Percentiles rank a stretch among this genome's conserved stretches.
Evolutionary conservation across 2,329 filamentous ascomycete genomes (phyloP).

Genomic region (Fusarium neocosmosporiellum): DNA sequence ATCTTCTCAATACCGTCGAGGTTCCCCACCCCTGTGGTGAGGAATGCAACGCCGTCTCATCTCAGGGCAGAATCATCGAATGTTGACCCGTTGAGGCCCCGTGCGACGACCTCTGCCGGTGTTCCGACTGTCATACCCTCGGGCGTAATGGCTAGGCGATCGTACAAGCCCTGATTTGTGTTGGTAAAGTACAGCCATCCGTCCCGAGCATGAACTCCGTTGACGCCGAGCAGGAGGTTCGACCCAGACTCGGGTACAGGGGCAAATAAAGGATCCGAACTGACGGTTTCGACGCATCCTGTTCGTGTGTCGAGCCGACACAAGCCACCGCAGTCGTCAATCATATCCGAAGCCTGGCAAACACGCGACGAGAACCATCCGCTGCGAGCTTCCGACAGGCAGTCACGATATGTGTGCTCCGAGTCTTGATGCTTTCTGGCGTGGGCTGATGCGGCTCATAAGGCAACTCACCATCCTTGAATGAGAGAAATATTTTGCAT

Average conservation of each 20-base stretch:
- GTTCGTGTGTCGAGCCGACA: background rate
- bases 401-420: no score
- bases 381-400: no score
- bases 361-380: no score
- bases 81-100: background rate
- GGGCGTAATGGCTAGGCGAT: background rate
- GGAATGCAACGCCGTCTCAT: background rate
- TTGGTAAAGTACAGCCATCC: slow-evolving; percentile 7
- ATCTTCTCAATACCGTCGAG: background rate
- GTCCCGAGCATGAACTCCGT: background rate
- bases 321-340: no score
- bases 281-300: background rate
- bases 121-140: background rate
- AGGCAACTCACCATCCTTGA: no score
- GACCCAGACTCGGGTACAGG: background rate
- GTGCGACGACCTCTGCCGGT: background rate
- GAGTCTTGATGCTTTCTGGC: no score
- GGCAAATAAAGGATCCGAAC: background rate
- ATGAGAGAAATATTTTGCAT: no score
- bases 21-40: background rate
- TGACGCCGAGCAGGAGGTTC: background rate
- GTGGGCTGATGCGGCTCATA: no score
- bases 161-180: slow-evolving; percentile 1
- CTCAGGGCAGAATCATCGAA: slow-evolving; percentile 1
- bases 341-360: no score